phyloP scores from a whole-genome alignment of 768 basidiomycete species.

The Tylopilus rubrobrunneus region DNA sequence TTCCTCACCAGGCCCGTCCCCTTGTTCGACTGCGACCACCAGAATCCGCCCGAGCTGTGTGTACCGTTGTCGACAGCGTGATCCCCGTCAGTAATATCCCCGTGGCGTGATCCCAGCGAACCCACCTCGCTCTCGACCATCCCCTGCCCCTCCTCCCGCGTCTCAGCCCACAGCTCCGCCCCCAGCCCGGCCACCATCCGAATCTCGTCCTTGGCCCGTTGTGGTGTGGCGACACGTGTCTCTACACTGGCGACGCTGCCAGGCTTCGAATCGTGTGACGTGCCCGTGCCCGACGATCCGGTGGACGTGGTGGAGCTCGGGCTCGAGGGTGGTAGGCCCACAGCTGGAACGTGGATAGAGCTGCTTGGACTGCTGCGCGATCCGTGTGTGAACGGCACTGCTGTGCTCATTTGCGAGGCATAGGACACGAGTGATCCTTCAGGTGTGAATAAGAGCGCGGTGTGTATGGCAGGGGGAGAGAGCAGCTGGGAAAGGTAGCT shows the following conservation, averaged over 20 bases:
- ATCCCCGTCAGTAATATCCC: background rate
- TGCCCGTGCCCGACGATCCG: slow-evolving; percentile 2
- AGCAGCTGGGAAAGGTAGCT: slow-evolving; percentile 61
- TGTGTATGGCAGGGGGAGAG: slow-evolving; percentile 58
- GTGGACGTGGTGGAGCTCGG: slow-evolving; percentile 11
- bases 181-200: slow-evolving; percentile 69
- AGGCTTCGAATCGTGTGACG: slow-evolving; percentile 12
- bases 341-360: slow-evolving; percentile 2
- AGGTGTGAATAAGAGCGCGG: slow-evolving; percentile 66
- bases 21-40: slow-evolving; percentile 59
- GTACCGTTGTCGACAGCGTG: background rate
- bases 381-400: background rate
- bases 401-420: slow-evolving; percentile 44
- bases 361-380: slow-evolving; percentile 5
- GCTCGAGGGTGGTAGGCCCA: slow-evolving; percentile 7
- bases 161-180: slow-evolving; percentile 77
- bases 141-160: slow-evolving; percentile 46
- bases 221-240: background rate
- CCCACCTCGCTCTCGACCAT: slow-evolving; percentile 79
- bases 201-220: slow-evolving; percentile 66
- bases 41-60: slow-evolving; percentile 65
- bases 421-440: slow-evolving; percentile 72
- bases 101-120: background rate
- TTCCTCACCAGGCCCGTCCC: slow-evolving; percentile 1
- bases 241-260: slow-evolving; percentile 10